Conservation (phyloP, 1,139 yeast genomes). For the Suhomyces chickasaworum region DNA sequence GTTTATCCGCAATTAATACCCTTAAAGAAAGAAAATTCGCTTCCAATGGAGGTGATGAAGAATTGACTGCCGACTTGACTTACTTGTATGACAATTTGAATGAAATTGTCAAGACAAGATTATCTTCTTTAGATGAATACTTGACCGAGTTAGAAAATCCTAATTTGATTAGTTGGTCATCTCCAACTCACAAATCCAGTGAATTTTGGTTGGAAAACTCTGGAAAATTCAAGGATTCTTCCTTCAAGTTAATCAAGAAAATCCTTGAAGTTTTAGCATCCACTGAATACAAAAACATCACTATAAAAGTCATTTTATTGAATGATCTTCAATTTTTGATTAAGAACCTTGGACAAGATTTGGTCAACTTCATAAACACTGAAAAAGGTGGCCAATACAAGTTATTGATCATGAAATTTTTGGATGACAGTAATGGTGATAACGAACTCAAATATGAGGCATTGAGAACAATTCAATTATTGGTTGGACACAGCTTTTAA, state of each 20-base stretch:
- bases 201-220: constrained; percentile 91
- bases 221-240: constrained; percentile 70
- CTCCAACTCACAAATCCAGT: constrained; percentile 84
- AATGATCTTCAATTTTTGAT: constrained; percentile 53
- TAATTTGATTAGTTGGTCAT: constrained; percentile 79
- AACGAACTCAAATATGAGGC: constrained; percentile 94
- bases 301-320: constrained; percentile 47
- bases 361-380: constrained; percentile 71
- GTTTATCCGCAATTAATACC: constrained; percentile 65
- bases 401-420: constrained; percentile 78
- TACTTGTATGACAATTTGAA: constrained; percentile 59
- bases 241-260: constrained; percentile 70
- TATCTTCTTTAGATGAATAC: constrained; percentile 94
- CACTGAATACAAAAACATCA: constrained; percentile 24
- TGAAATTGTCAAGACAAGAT: constrained; percentile 66
- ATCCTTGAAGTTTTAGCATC: constrained; percentile 40
- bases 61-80: constrained; percentile 72
- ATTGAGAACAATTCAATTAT: constrained; percentile 85
- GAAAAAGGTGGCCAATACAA: constrained; percentile 57
- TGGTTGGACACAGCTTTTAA: constrained; percentile 66
- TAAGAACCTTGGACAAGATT: constrained; percentile 55
- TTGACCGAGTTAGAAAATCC: constrained; percentile 78
- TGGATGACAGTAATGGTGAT: constrained; percentile 69
- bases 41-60: constrained; percentile 69
- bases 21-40: constrained; percentile 89